Base-by-base conservation (phyloP, 2,329 filamentous ascomycete species). In the Leptographium galeiforme region DNA sequence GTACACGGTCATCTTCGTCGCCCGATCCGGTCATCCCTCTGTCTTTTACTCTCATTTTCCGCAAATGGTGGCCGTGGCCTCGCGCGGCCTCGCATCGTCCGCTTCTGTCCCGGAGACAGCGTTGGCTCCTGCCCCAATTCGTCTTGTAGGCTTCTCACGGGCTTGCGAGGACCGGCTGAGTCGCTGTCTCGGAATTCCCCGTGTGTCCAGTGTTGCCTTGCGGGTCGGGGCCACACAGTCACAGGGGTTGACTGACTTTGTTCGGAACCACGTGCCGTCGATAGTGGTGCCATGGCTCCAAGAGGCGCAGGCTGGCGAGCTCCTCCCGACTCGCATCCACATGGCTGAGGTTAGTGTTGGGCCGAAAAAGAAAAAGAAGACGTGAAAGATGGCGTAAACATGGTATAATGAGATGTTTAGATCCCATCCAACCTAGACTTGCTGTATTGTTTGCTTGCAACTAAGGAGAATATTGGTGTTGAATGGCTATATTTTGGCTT, bases 141-240 rank as follows among this genome's bases (percentile, higher is more conserved):
- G 77, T 25, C 71, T 88, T 2, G 72, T 89, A 2, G 76, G 79
- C 1, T 74, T 88, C 48, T 81, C 82, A 0, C 79, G 75, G 51
- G 67, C 75, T 1, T 78, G 75, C 50, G 82, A 83, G 47, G 69
- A 77, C 16, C 73, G 74, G 13, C 66, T 89, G 16, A 77, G 77
- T 48, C 64, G 68, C 34, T 72, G 72, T 19, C 69, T 88, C 4
- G 77, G 77, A 2, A 71, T 87, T 11, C 79, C 81, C 1, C 74
- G 82, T 38, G 81, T 81, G 0, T 85, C 82, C 1, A 80, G 81
- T 25, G 68, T 89, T 36, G 85, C 76, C 0, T 63, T 89, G 8
- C 65, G 72, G 19, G 69, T 70, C 8, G 74, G 69, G 40, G 79
- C 82, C 0, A 80, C 81, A 0, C 74, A 77, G 44, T 72, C 77